These are phyloP conservation scores for Maudiozyma turicensis DNA, from an alignment of 805 yeast species.

Conservation along the genomic window DNA sequence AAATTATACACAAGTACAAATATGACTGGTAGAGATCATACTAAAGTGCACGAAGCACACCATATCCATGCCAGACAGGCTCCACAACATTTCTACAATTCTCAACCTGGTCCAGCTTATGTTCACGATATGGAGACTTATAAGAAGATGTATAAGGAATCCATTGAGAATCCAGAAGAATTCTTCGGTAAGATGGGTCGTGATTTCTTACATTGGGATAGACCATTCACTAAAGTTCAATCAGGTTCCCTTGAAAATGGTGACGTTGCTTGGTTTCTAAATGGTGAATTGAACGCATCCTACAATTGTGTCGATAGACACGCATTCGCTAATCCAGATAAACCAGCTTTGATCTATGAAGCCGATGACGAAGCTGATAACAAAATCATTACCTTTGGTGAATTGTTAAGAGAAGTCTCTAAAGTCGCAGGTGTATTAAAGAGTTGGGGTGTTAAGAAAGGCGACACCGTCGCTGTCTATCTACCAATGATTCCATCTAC, in stretches of 20 bases:
- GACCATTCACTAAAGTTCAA: constrained; percentile 41
- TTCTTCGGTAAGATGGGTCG: constrained; percentile 78
- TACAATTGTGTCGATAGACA: constrained; percentile 95
- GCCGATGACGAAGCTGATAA: constrained; percentile 83
- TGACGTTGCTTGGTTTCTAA: constrained; percentile 87
- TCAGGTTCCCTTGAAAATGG: constrained; percentile 62
- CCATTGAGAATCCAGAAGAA: constrained; percentile 69
- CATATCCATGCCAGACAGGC: constrained; percentile 28
- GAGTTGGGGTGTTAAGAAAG: constrained; percentile 81
- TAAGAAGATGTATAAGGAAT: constrained; percentile 60
- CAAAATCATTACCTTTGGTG: constrained; percentile 70
- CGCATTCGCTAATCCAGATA: constrained; percentile 79
- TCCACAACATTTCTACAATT: constrained; percentile 32
- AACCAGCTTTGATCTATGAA: constrained; percentile 79
- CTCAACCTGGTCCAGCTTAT: constrained; percentile 37
- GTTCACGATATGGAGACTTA: constrained; percentile 60
- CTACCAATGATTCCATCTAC: constrained; percentile 98
- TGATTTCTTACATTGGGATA: constrained; percentile 68
- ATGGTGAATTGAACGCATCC: constrained; percentile 86
- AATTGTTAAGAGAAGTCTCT: constrained; percentile 74
- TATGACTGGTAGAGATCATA: constrained; percentile 22
- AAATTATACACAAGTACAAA: constrained; percentile 1
- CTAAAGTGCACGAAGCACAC: constrained; percentile 35
- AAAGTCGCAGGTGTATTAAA: constrained; percentile 77
- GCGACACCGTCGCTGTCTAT: constrained; percentile 94